These are phyloP conservation scores for Penicillium coprophilum DNA, from an alignment of 495 filamentous ascomycete species.

Conservation along the genomic window DNA sequence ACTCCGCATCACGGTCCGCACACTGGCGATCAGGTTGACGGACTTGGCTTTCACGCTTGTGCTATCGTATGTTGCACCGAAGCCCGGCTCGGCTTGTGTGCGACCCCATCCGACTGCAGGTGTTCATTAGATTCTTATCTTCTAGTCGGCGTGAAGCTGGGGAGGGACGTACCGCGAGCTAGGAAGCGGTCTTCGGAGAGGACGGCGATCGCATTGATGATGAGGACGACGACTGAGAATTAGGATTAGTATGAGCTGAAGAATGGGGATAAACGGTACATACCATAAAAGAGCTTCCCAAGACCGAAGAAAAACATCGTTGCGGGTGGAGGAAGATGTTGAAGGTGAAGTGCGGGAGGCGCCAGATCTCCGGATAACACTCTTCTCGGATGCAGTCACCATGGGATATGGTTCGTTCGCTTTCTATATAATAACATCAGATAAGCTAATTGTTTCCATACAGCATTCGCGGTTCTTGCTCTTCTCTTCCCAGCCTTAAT, in stretches of 20 bases:
- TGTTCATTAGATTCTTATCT: constrained; percentile 9
- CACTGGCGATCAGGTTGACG: constrained; percentile 85
- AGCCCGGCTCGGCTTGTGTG: constrained; percentile 63
- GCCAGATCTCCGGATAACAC: constrained; percentile 36
- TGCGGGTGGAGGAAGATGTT: constrained; percentile 10
- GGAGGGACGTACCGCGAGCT: constrained; percentile 71
- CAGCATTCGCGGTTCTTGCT: constrained; percentile 27
- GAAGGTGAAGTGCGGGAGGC: constrained; percentile 23
- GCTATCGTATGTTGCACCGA: constrained; percentile 68
- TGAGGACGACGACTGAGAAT: constrained; percentile 68
- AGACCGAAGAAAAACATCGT: constrained; percentile 70
- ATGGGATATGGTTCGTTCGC: constrained; percentile 30
- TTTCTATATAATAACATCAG: neutral
- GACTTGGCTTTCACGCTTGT: constrained; percentile 83
- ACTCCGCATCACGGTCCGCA: constrained; percentile 94
- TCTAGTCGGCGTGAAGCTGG: constrained; percentile 1
- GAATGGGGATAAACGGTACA: constrained; percentile 2
- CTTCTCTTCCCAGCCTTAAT: constrained; percentile 65
- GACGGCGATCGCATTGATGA: constrained; percentile 92
- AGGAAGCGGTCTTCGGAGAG: constrained; percentile 98
- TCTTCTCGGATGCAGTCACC: constrained; percentile 18
- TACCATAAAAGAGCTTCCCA: constrained; percentile 73
- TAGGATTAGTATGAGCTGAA: constrained; percentile 10
- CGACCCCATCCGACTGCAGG: constrained; percentile 78
- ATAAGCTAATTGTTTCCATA: constrained; percentile 8